Conservation (phyloP, 2,329 filamentous ascomycete species). For the Claviceps sp. region DNA sequence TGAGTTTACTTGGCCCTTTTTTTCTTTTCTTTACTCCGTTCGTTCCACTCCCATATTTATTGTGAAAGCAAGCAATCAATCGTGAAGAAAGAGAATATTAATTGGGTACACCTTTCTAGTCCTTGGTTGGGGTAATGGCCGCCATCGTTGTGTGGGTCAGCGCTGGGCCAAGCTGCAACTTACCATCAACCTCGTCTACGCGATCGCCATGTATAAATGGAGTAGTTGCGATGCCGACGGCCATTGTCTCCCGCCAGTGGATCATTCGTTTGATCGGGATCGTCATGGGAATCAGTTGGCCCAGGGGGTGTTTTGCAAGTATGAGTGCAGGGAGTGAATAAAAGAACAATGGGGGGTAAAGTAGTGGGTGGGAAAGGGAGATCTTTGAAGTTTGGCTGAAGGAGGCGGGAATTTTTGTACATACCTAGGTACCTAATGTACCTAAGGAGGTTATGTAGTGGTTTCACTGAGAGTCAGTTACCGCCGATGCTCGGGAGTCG, state of each 20-base stretch:
- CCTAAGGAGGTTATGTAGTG: too few species aligned
- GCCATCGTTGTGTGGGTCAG: conserved; percentile 8
- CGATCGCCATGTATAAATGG: conserved; percentile 7
- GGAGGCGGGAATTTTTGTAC: too few species aligned
- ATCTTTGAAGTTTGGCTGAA: neutral
- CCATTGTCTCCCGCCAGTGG: neutral
- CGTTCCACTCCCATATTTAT: too few species aligned
- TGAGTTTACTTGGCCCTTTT: neutral
- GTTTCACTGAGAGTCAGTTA: too few species aligned
- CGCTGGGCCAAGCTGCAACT: conserved; percentile 10
- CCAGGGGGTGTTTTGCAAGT: neutral
- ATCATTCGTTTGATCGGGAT: neutral
- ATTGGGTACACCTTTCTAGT: neutral
- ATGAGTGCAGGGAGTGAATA: neutral
- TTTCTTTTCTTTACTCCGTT: too few species aligned
- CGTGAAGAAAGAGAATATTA: neutral
- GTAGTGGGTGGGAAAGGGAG: neutral
- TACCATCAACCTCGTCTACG: conserved; percentile 7
- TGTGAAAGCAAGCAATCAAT: too few species aligned
- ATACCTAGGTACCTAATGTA: neutral
- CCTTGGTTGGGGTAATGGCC: conserved; percentile 8
- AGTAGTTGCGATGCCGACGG: conserved; percentile 3
- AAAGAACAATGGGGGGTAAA: neutral
- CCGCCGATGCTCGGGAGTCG: neutral
- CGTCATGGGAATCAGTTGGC: neutral